A percentile compares a stretch with the other conserved stretches of the same genome.
Evolutionary conservation across 768 basidiomycete genomes (phyloP).

Genomic region (Leccinum obscurum): DNA sequence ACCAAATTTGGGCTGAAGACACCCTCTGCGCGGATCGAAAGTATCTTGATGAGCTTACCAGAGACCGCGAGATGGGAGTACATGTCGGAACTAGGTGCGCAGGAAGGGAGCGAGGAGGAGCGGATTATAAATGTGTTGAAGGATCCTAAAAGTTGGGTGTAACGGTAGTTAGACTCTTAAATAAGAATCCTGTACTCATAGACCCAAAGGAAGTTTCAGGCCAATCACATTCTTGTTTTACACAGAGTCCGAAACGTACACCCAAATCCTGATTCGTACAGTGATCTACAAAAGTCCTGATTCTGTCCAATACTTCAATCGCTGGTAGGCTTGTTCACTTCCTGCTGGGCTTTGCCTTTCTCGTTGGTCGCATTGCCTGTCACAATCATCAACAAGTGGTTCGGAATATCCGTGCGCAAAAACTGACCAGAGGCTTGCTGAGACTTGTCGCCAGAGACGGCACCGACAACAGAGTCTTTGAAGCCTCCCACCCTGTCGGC

Average conservation of each 20-base stretch:
- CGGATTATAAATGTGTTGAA: constrained; percentile 60
- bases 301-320: neutral
- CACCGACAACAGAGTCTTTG: constrained; percentile 54
- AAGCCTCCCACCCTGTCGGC: constrained; percentile 48
- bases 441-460: constrained; percentile 54
- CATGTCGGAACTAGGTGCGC: constrained; percentile 68
- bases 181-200: too few species aligned
- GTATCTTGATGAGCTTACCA: constrained; percentile 87
- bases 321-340: constrained; percentile 43
- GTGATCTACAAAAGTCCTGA: neutral
- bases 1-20: constrained; percentile 86
- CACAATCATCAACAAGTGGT: neutral
- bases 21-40: constrained; percentile 85
- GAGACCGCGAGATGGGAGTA: constrained; percentile 92
- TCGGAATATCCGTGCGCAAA: fast-evolving
- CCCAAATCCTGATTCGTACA: neutral
- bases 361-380: constrained; percentile 54
- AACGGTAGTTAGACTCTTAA: neutral
- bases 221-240: neutral
- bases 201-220: neutral
- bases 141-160: constrained; percentile 65
- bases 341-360: constrained; percentile 56
- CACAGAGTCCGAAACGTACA: neutral
- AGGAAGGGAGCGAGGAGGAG: constrained; percentile 65
- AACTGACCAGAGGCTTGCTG: constrained; percentile 49